These are phyloP conservation scores for Lathyrus tuberosus DNA, from an alignment of 306 rosid species.

Conservation along the genomic window DNA sequence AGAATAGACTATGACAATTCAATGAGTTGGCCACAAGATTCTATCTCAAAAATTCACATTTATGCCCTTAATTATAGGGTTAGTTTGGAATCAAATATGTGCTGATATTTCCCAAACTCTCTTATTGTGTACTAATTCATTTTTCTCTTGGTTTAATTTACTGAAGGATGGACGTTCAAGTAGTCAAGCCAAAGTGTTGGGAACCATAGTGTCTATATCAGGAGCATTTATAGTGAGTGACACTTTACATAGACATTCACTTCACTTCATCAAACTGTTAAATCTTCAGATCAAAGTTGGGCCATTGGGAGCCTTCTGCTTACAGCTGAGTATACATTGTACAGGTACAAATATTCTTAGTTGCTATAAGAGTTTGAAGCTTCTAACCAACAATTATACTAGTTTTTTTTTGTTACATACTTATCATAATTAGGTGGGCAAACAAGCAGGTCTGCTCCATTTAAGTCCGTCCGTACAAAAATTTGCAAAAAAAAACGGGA, in stretches of 20 bases:
- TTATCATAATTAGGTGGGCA: no score
- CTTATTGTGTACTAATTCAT: background rate
- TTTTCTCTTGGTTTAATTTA: background rate
- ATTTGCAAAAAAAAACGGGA: no score
- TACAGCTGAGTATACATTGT: conserved; percentile 83
- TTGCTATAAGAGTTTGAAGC: background rate
- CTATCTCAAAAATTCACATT: background rate
- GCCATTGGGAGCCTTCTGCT: conserved; percentile 78
- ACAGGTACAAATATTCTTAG: conserved; percentile 52
- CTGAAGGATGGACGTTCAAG: conserved; percentile 79
- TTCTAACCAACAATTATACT: background rate
- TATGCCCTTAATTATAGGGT: background rate
- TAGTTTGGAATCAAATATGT: no score
- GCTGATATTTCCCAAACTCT: no score
- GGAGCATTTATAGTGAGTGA: conserved; percentile 90
- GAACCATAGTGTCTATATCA: conserved; percentile 76
- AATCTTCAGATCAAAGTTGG: conserved; percentile 54
- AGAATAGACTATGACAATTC: background rate
- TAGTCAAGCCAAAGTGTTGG: conserved; percentile 76
- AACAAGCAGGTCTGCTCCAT: no score
- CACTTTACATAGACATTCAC: conserved; percentile 54
- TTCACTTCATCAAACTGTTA: conserved; percentile 42
- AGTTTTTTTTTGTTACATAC: no score
- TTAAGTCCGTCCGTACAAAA: no score
- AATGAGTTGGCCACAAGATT: background rate